phyloP scores from a whole-genome alignment of 495 filamentous ascomycete genomes.

The Neurospora sublineolata region DNA sequence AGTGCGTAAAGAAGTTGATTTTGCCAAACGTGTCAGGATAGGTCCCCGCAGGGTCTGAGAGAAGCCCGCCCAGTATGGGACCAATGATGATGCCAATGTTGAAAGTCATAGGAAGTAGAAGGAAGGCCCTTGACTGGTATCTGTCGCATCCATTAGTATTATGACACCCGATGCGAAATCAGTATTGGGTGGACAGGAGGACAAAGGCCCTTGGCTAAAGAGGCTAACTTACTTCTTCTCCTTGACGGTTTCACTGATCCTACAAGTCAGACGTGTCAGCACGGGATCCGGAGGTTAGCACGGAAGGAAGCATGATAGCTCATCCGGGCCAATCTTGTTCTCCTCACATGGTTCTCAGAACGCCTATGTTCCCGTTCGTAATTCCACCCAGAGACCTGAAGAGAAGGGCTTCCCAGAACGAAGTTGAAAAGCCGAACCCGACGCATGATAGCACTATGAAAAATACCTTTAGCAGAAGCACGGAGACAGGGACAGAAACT shows the following conservation, averaged over 20 bases:
- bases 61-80: conserved; percentile 60
- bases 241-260: conserved; percentile 64
- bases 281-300: conserved; percentile 1
- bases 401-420: conserved; percentile 59
- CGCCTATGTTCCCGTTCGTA: conserved; percentile 74
- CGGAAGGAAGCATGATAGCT: background rate
- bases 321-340: background rate
- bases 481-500: background rate
- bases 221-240: conserved; percentile 33
- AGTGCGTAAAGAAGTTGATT: conserved; percentile 53
- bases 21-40: conserved; percentile 61
- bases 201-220: background rate
- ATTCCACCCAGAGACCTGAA: conserved; percentile 66
- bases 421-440: conserved; percentile 70
- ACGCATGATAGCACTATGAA: conserved; percentile 49
- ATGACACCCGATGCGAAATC: background rate
- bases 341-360: conserved; percentile 60
- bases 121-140: conserved; percentile 53
- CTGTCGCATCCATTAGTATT: conserved; percentile 15
- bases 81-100: conserved; percentile 71
- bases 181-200: background rate
- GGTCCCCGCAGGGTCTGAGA: conserved; percentile 60
- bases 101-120: conserved; percentile 63
- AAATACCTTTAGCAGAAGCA: background rate
- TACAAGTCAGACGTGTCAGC: conserved; percentile 5